phyloP scores from a whole-genome alignment of 805 yeast species.

The Saturnispora zaruensis region DNA sequence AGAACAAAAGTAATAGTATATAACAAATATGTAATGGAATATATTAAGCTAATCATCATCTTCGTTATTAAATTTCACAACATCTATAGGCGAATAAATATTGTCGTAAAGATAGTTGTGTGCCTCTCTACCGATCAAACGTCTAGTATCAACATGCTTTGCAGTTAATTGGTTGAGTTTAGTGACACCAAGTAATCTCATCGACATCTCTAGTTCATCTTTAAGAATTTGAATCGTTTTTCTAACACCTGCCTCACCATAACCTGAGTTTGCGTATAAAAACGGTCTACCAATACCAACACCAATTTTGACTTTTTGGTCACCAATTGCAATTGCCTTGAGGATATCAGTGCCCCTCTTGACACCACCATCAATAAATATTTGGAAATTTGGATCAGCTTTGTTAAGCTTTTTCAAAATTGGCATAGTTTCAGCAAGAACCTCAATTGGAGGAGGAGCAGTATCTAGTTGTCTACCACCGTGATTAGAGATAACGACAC shows the following conservation, averaged over 20 bases:
- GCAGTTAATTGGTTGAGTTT: slow-evolving; percentile 52
- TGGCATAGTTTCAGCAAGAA: slow-evolving; percentile 62
- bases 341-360: slow-evolving; percentile 60
- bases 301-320: slow-evolving; percentile 61
- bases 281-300: slow-evolving; percentile 67
- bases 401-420: slow-evolving; percentile 36
- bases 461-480: slow-evolving; percentile 87
- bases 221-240: slow-evolving; percentile 53
- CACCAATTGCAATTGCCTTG: slow-evolving; percentile 62
- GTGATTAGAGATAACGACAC: slow-evolving; percentile 79
- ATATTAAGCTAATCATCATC: slow-evolving; percentile 5
- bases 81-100: slow-evolving; percentile 24
- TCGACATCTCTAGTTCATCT: slow-evolving; percentile 65
- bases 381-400: slow-evolving; percentile 43
- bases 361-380: slow-evolving; percentile 62
- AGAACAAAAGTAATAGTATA: slow-evolving; percentile 4
- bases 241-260: slow-evolving; percentile 58
- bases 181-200: slow-evolving; percentile 72
- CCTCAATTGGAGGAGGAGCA: slow-evolving; percentile 68
- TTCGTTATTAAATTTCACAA: slow-evolving; percentile 26
- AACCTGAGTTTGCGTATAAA: slow-evolving; percentile 52
- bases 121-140: slow-evolving; percentile 27
- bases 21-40: neutral
- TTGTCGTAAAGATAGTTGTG: slow-evolving; percentile 26
- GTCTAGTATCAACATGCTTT: slow-evolving; percentile 47